A percentile compares a stretch with the other conserved stretches of the same genome.
phyloP scores from a whole-genome alignment of 1,284 basidiomycete genomes.

The Exsudoporus floridanus region DNA sequence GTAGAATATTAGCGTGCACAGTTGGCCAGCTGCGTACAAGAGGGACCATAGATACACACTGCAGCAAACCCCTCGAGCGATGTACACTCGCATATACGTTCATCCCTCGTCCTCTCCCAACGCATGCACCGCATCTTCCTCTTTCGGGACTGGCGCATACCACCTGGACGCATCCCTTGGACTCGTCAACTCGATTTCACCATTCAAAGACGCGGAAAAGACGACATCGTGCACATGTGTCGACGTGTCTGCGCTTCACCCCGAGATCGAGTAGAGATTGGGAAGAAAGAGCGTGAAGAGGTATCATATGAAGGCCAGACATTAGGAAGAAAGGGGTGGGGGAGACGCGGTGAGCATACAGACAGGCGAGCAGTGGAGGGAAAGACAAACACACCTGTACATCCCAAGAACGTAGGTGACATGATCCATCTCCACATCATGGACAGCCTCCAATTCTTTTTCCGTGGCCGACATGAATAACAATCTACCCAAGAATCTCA shows the following conservation, averaged over 20 bases:
- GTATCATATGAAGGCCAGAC: constrained; percentile 76
- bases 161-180: constrained; percentile 36
- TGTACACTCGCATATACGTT: background rate
- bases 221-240: constrained; percentile 11
- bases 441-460: constrained; percentile 75
- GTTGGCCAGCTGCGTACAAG: background rate
- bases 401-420: constrained; percentile 85
- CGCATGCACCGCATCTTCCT: constrained; percentile 32
- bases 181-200: constrained; percentile 35
- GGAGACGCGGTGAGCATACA: background rate
- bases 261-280: constrained; percentile 58
- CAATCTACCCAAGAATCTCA: constrained; percentile 40
- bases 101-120: constrained; percentile 38
- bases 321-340: constrained; percentile 25
- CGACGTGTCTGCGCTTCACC: constrained; percentile 49
- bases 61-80: background rate
- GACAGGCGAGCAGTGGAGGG: background rate
- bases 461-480: constrained; percentile 92
- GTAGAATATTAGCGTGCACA: background rate
- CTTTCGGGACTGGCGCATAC: constrained; percentile 41
- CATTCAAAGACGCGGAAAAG: constrained; percentile 24
- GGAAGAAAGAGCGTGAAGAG: constrained; percentile 63
- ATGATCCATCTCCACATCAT: constrained; percentile 78
- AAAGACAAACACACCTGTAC: constrained; percentile 52
- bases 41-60: background rate